These are phyloP conservation scores for Pseudohalonectria lignicola DNA, from an alignment of 2,329 filamentous ascomycete species.

Conservation along the genomic window DNA sequence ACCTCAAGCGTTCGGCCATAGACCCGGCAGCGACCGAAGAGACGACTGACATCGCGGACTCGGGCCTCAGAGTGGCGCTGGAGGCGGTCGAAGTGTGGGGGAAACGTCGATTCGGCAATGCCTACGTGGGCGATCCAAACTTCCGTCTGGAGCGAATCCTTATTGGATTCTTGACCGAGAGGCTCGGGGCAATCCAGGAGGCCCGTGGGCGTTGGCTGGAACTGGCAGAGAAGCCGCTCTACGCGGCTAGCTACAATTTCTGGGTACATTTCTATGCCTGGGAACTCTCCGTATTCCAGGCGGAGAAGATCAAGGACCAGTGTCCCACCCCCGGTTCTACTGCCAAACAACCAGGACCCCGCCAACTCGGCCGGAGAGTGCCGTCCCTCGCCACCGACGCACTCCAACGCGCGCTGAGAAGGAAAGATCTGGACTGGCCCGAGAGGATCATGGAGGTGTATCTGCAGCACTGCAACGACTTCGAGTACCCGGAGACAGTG, in stretches of 20 bases:
- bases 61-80: conserved; percentile 74
- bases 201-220: conserved; percentile 70
- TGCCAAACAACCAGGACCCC: conserved; percentile 23
- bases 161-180: conserved; percentile 83
- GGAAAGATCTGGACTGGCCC: conserved; percentile 60
- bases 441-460: conserved; percentile 68
- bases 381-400: conserved; percentile 67
- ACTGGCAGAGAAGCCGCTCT: conserved; percentile 49
- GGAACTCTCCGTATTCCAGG: conserved; percentile 61
- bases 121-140: conserved; percentile 75
- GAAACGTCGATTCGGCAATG: conserved; percentile 59
- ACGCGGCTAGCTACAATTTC: conserved; percentile 78
- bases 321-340: conserved; percentile 34
- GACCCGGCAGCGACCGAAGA: conserved; percentile 64
- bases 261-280: conserved; percentile 89
- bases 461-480: conserved; percentile 75
- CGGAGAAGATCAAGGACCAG: conserved; percentile 36
- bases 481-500: conserved; percentile 68
- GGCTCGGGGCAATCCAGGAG: conserved; percentile 63
- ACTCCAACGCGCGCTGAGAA: conserved; percentile 56
- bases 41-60: conserved; percentile 79
- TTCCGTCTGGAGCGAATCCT: conserved; percentile 86
- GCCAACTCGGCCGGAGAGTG: conserved; percentile 48
- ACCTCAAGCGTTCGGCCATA: conserved; percentile 78
- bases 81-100: conserved; percentile 77